Evolutionary conservation across 192 early-diverging fungal species (phyloP).

Genomic region (Thoreauomyces humboldtii): DNA sequence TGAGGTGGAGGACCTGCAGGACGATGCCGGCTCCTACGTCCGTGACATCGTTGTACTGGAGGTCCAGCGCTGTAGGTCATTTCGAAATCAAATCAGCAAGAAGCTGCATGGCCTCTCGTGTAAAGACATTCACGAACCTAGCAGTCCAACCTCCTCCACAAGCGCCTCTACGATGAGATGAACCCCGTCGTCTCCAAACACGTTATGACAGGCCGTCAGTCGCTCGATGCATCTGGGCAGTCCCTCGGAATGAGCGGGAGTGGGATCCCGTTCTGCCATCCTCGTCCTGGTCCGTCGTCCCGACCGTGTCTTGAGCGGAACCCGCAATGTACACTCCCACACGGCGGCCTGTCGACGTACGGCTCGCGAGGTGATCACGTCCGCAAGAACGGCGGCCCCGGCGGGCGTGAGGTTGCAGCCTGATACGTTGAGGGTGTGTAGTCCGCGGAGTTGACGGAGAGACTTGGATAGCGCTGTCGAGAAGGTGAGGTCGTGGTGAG

Average conservation of each 20-base stretch:
- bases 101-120: background rate
- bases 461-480: slow-evolving; percentile 14
- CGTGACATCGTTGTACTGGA: slow-evolving; percentile 36
- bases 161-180: slow-evolving; percentile 33
- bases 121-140: slow-evolving; percentile 2
- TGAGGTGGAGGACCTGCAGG: slow-evolving; percentile 31
- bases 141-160: slow-evolving; percentile 38
- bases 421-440: slow-evolving; percentile 28
- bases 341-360: slow-evolving; percentile 32
- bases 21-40: slow-evolving; percentile 35
- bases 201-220: slow-evolving; percentile 35
- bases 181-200: slow-evolving; percentile 32
- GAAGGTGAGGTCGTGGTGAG: background rate
- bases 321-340: slow-evolving; percentile 27
- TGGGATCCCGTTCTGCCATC: background rate
- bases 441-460: slow-evolving; percentile 21
- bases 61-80: slow-evolving; percentile 37
- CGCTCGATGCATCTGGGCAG: slow-evolving; percentile 17
- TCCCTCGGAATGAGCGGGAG: background rate
- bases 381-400: slow-evolving; percentile 28
- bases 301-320: background rate
- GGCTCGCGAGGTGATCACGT: slow-evolving; percentile 27
- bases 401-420: slow-evolving; percentile 27
- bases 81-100: too few species aligned
- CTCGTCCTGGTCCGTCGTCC: background rate